These are phyloP conservation scores for Rhypophila decipiens DNA, from an alignment of 495 filamentous ascomycete species.

Conservation along the genomic window DNA sequence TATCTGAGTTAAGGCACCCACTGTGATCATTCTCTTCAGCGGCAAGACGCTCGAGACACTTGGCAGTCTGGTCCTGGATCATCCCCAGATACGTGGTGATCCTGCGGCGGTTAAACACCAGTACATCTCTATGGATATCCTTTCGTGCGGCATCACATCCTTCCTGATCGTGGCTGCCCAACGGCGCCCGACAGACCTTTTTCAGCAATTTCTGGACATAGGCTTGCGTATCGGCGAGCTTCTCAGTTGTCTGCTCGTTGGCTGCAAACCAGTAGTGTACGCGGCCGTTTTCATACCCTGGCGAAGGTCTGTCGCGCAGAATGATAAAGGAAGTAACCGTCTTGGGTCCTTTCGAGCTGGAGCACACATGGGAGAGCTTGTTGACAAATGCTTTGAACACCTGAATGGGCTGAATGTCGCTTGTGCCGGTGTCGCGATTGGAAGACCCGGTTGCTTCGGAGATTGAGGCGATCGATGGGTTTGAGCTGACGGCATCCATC, in stretches of 20 bases:
- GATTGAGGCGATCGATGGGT: no score
- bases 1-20: no score
- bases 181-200: not conserved
- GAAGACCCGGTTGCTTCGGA: no score
- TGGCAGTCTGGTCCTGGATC: not conserved
- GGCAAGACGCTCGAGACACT: not conserved
- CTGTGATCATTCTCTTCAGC: not conserved
- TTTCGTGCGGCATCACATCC: not conserved
- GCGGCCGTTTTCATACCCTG: not conserved
- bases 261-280: conserved; percentile 18
- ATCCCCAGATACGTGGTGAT: not conserved
- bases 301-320: conserved; percentile 7
- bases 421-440: no score
- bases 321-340: conserved; percentile 19
- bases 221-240: not conserved
- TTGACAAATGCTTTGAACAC: conserved; percentile 19
- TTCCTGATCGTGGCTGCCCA: not conserved
- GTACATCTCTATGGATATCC: conserved; percentile 3
- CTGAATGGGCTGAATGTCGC: no score
- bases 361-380: conserved; percentile 24
- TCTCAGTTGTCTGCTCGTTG: conserved; percentile 4
- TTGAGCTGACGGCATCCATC: not conserved
- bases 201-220: not conserved
- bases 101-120: not conserved
- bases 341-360: conserved; percentile 7